Evolutionary conservation across 768 basidiomycete genomes (phyloP), one percentile per base, ranked within the genome.

Genomic region (Suillus bovinus): DNA sequence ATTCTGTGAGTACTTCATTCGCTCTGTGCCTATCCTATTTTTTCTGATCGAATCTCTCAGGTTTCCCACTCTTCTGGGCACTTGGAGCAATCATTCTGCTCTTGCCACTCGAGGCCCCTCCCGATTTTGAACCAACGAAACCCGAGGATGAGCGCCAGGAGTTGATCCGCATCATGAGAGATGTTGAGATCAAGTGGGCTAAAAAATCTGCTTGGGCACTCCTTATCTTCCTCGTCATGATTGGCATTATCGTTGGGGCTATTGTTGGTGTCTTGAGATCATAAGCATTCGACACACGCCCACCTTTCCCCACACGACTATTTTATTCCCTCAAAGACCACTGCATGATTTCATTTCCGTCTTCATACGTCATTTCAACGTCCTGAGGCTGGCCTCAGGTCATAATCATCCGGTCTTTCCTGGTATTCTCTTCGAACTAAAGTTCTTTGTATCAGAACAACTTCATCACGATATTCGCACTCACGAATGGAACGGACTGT

Each of bases 61-160:
- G 83, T 58, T 82, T 80, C 71, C 81, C 81, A n/a, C 77, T 76
- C 17, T 77, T 82, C 62, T 84, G 83, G 82, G 47, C 81, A 24
- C 67, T 79, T 7, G 81, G 81, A 20, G 68, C 74, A 9, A 58
- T 75, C 66, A 77, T 83, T 52, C 68, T 82, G 22, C 46, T 76
- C 50, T 78, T 73, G 7, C 80, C 82, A 1, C 74, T 82, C n/a
- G 65, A 65, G 39, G 75, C 73, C 5, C 80, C 81, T 2, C 62
- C 44, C 3, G 58, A 67, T 5, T 65, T 73, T 16, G 68, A 67
- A 36, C 61, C 71, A 33, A 64, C 72, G 13, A 82, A 81, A 62
- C 71, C 79, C 3, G 71, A 70, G 41, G 63, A 61, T 9, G 81
- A 80, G 61, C 74, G 74, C 39, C 60, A 70, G 50, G 67, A 71